Percentiles rank a stretch among this genome's conserved stretches.
Evolutionary conservation across 1,284 basidiomycete species (phyloP).

Genomic region (Afroboletus lepidellus): DNA sequence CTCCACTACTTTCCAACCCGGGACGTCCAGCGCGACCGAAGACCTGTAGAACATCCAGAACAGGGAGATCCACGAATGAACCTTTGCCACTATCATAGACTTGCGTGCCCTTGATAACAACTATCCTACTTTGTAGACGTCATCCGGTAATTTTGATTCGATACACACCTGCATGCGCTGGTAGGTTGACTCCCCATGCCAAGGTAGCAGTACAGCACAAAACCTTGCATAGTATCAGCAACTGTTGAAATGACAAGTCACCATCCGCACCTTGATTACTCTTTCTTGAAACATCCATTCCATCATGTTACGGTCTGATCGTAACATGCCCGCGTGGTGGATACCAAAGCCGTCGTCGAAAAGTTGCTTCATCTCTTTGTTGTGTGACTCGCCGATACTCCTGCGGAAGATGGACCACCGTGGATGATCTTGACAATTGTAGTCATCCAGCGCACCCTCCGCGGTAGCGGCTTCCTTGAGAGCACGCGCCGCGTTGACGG

Average conservation of each 20-base stretch:
- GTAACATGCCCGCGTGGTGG: conserved; percentile 98
- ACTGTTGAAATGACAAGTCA: not conserved
- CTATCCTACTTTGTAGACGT: conserved; percentile 39
- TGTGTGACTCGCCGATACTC: conserved; percentile 78
- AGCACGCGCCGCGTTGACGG: conserved; percentile 89
- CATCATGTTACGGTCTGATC: conserved; percentile 93
- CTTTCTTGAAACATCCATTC: conserved; percentile 92
- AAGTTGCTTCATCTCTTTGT: conserved; percentile 96
- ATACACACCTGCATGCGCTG: conserved; percentile 88
- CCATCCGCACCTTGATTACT: conserved; percentile 77
- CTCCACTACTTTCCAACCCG: conserved; percentile 92
- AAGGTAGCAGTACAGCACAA: conserved; percentile 98
- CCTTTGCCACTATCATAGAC: conserved; percentile 91
- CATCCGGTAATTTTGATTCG: conserved; percentile 8
- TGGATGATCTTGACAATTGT: conserved; percentile 80
- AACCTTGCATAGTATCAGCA: conserved; percentile 54
- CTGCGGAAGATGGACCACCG: conserved; percentile 75
- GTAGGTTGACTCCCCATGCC: conserved; percentile 99
- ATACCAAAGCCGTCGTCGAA: conserved; percentile 95
- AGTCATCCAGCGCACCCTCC: conserved; percentile 76
- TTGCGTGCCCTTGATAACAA: conserved; percentile 98
- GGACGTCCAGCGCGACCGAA: conserved; percentile 98
- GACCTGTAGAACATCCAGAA: conserved; percentile 95
- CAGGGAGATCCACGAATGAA: conserved; percentile 89
- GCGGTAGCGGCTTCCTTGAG: conserved; percentile 78